A percentile compares a stretch with the other conserved stretches of the same genome.
Evolutionary conservation across 2,329 filamentous ascomycete species (phyloP).

Genomic region (Thyridium curvatum): DNA sequence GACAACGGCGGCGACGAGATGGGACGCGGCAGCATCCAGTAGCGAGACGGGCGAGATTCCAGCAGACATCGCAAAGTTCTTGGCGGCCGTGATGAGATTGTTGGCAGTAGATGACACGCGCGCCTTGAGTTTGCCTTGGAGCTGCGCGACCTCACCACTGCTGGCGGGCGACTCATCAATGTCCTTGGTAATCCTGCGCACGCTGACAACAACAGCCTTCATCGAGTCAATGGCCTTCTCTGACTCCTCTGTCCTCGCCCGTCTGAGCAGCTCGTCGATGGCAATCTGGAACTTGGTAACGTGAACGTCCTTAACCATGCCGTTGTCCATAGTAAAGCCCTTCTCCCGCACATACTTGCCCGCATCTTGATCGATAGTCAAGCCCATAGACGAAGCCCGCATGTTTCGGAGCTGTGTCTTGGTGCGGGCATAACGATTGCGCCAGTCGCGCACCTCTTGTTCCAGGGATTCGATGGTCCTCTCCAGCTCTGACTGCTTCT

Average conservation of each 20-base stretch:
- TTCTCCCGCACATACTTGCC: conserved; percentile 59
- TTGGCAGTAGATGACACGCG: conserved; percentile 91
- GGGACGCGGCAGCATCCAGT: conserved; percentile 86
- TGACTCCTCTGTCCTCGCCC: conserved; percentile 67
- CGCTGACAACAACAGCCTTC: conserved; percentile 76
- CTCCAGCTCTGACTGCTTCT: conserved; percentile 74
- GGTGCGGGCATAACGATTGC: conserved; percentile 76
- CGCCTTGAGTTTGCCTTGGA: conserved; percentile 66
- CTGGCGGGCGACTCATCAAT: conserved; percentile 53
- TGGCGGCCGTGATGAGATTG: conserved; percentile 88
- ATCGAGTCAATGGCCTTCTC: conserved; percentile 75
- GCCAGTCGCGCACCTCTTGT: conserved; percentile 82
- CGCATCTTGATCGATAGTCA: conserved; percentile 65
- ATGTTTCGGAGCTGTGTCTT: conserved; percentile 83
- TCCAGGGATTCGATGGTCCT: conserved; percentile 72
- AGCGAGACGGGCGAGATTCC: conserved; percentile 91
- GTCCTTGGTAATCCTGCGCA: conserved; percentile 79
- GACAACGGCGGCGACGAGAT: conserved; percentile 79
- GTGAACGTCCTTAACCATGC: conserved; percentile 83
- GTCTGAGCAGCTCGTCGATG: conserved; percentile 82
- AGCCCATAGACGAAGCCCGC: conserved; percentile 71
- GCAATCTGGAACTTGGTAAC: conserved; percentile 93
- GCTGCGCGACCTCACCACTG: conserved; percentile 47
- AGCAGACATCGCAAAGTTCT: conserved; percentile 77
- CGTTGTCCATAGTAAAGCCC: conserved; percentile 63